Base-by-base conservation (phyloP, 345 rosid genomes). In the Arabis alpina region DNA sequence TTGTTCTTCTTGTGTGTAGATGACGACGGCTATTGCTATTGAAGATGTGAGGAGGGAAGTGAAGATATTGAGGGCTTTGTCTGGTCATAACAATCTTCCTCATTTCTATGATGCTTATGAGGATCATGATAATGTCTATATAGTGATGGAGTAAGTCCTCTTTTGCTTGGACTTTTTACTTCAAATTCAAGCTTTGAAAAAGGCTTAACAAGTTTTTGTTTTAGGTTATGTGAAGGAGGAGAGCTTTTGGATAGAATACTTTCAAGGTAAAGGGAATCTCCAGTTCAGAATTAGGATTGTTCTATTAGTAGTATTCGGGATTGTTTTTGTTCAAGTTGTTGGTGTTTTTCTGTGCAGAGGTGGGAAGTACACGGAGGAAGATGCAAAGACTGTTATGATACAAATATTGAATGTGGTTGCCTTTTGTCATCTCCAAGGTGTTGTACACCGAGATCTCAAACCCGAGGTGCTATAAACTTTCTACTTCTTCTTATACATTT, bases 21-120 rank as follows among this genome's bases (percentile, higher is more conserved):
- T 94, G 99, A 88, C 93, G 6, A 94, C 97, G 8, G 95, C 96
- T 43, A 94, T 94, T 81, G 95, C 99, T 6, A 85, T 94, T 74
- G 98, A 94, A 78, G 97, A 94, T 83, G 99, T 94, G 56, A 85
- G 99, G 76, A 91, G 98, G 82, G 99, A 94, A 83, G 99, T 91
- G 56, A 94, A 85, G 74, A 85, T 94, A 70, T 68, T 94, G 72
- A 85, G 83, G 76, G 93, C 94, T 58, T 85, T 94, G 85, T 77
- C 90, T 44, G 98, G 99, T 73, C 97, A 94, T 79, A 64, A 48
- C 62, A 89, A 91, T 71, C 75, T 94, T 34, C 87, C 91, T 37
- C 87, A 88, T 60, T 91, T 94, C 81, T 91, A 89, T 45, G 98
- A 94, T 73, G 96, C 98, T 0, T 85, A 83, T 45, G 99, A 94